Evolutionary conservation across 805 yeast genomes (phyloP).

Genomic region (Ogataea naganishii): DNA sequence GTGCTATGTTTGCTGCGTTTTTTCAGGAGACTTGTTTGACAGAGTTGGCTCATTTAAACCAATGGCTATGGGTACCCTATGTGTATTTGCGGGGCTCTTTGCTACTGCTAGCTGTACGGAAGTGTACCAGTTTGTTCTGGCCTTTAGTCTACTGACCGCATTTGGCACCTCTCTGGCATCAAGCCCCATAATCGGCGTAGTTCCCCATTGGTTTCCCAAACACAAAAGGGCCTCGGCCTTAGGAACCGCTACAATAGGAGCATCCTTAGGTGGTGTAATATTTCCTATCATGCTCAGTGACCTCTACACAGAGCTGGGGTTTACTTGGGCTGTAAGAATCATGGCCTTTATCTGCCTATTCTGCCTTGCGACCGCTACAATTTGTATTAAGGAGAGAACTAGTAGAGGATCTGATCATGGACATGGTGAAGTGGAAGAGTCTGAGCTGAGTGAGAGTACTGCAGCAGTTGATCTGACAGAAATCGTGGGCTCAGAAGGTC

Average conservation of each 20-base stretch:
- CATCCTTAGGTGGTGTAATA: constrained; percentile 47
- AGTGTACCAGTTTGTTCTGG: constrained; percentile 42
- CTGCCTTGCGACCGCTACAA: constrained; percentile 18
- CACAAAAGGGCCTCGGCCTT: constrained; percentile 53
- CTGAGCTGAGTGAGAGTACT: constrained; percentile 7
- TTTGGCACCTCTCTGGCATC: constrained; percentile 41
- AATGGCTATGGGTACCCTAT: constrained; percentile 27
- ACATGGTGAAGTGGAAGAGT: constrained; percentile 11
- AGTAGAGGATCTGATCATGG: constrained; percentile 17
- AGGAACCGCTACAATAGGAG: constrained; percentile 55
- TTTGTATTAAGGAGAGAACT: constrained; percentile 25
- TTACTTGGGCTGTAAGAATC: constrained; percentile 51
- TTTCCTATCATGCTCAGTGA: constrained; percentile 47
- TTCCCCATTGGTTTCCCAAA: constrained; percentile 53
- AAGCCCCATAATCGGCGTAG: constrained; percentile 45
- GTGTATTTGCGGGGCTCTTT: constrained; percentile 30
- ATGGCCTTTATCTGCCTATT: constrained; percentile 38
- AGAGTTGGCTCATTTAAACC: constrained; percentile 32
- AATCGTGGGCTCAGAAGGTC: neutral
- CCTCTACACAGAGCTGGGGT: constrained; percentile 43
- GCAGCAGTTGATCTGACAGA: neutral
- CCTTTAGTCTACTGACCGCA: constrained; percentile 39
- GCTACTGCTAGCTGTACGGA: constrained; percentile 34
- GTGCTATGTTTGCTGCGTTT: constrained; percentile 32
- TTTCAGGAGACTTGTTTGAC: constrained; percentile 40